Percentiles rank a stretch among this genome's conserved stretches.
These are phyloP conservation scores for Colletotrichum sp. DNA, from an alignment of 2,329 filamentous ascomycete species.

Conservation along the genomic window DNA sequence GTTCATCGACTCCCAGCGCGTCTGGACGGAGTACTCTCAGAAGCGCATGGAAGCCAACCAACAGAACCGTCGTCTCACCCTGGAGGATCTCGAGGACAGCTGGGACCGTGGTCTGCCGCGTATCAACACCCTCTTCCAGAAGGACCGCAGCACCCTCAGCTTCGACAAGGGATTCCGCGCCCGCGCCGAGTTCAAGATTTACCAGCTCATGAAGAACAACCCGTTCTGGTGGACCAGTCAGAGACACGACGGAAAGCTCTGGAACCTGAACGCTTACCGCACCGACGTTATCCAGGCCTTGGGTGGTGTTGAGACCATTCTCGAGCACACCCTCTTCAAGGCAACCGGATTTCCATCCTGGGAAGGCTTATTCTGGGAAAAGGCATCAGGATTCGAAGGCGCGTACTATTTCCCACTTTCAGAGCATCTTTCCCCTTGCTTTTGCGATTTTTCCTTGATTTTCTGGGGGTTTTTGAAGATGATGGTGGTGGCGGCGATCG, in stretches of 20 bases:
- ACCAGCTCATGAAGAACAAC: constrained; percentile 98
- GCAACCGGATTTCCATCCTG: constrained; percentile 96
- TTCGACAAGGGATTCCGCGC: constrained; percentile 99
- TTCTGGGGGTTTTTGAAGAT: neutral
- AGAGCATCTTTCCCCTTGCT: too few relatives aligned
- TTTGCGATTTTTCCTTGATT: neutral
- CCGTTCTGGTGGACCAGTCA: constrained; percentile 99
- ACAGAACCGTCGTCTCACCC: constrained; percentile 90
- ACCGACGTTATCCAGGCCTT: constrained; percentile 97
- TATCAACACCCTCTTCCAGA: constrained; percentile 99
- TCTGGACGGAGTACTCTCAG: constrained; percentile 99
- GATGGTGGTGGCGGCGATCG: neutral
- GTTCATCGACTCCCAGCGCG: constrained; percentile 97
- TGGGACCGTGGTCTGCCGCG: constrained; percentile 97
- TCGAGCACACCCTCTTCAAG: constrained; percentile 96
- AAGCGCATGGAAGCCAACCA: constrained; percentile 97
- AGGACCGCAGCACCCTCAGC: constrained; percentile 93
- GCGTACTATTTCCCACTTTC: too few relatives aligned
- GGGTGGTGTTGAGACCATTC: constrained; percentile 95
- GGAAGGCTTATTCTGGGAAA: constrained; percentile 95
- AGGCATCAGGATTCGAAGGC: constrained; percentile 32
- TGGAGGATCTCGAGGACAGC: constrained; percentile 96
- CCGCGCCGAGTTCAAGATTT: constrained; percentile 96
- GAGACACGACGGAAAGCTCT: constrained; percentile 94
- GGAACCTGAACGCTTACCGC: constrained; percentile 95